Evolutionary conservation across 371 early-diverging fungal genomes (phyloP).

Genomic region (Lichtheimia ornata): DNA sequence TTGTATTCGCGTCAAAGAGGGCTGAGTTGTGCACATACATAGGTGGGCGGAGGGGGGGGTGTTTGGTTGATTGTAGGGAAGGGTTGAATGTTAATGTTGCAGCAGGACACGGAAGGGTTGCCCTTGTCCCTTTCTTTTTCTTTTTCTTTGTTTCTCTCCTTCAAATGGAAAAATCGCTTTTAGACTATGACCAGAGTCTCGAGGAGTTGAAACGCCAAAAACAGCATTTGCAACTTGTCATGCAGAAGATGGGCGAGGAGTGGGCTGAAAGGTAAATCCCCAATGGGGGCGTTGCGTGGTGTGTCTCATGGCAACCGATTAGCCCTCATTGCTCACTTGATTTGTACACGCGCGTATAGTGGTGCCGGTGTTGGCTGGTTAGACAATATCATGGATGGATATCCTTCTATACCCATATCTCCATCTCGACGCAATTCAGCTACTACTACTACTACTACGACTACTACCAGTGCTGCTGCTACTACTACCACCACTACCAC

Average conservation of each 20-base stretch:
- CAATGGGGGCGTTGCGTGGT: background rate
- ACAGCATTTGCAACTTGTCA: constrained; percentile 37
- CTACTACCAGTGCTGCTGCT: background rate
- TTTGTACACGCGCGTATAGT: constrained; percentile 15
- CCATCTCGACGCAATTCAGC: no score
- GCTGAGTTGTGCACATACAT: no score
- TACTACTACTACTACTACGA: background rate
- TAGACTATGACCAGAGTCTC: constrained; percentile 46
- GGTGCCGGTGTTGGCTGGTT: constrained; percentile 52
- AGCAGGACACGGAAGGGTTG: background rate
- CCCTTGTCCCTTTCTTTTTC: no score
- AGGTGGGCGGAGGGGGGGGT: no score
- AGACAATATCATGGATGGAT: constrained; percentile 4
- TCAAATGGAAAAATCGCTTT: constrained; percentile 40
- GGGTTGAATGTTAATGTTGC: constrained; percentile 1
- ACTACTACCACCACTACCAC: no score
- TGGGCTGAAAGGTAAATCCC: constrained; percentile 47
- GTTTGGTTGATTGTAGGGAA: no score
- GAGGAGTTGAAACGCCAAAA: constrained; percentile 41
- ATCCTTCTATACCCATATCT: no score
- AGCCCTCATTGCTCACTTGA: background rate
- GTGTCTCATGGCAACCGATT: background rate
- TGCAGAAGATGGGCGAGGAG: constrained; percentile 50
- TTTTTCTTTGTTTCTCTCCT: constrained; percentile 4
- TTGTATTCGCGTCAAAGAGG: no score